Evolutionary conservation across 805 yeast genomes (phyloP).

Genomic region (Starmerella stellata): DNA sequence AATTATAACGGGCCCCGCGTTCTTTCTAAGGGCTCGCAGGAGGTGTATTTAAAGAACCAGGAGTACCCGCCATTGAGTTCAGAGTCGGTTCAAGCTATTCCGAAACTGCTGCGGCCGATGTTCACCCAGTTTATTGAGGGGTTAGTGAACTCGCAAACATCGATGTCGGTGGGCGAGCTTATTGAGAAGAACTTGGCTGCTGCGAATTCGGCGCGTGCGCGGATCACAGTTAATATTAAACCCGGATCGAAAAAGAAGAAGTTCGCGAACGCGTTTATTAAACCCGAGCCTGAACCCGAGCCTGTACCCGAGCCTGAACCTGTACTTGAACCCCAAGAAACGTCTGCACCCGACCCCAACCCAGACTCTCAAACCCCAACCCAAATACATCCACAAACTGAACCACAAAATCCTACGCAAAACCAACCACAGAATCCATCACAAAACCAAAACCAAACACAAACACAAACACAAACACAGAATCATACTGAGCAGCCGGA

Average conservation of each 20-base stretch:
- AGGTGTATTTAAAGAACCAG: constrained; percentile 6
- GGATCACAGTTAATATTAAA: constrained; percentile 13
- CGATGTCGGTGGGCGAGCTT: background rate
- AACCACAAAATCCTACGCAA: no score
- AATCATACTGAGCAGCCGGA: no score
- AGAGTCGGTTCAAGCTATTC: constrained; percentile 3
- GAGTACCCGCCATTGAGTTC: constrained; percentile 71
- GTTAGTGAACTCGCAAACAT: background rate
- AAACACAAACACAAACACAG: no score
- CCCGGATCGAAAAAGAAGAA: constrained; percentile 37
- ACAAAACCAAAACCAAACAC: background rate
- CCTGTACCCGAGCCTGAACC: constrained; percentile 3
- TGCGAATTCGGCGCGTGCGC: constrained; percentile 6
- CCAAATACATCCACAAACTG: no score
- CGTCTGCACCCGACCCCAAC: background rate
- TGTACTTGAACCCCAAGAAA: background rate
- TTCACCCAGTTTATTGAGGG: constrained; percentile 1
- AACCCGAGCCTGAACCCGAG: constrained; percentile 1
- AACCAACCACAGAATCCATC: no score
- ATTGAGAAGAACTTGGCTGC: constrained; percentile 1
- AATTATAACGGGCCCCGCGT: constrained; percentile 16
- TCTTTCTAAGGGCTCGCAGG: background rate
- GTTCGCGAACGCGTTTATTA: constrained; percentile 15
- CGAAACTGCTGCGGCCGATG: constrained; percentile 4
- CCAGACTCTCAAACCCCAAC: no score